Base-by-base conservation (phyloP, 2,329 filamentous ascomycete genomes). In the Sporothrix humicola region DNA sequence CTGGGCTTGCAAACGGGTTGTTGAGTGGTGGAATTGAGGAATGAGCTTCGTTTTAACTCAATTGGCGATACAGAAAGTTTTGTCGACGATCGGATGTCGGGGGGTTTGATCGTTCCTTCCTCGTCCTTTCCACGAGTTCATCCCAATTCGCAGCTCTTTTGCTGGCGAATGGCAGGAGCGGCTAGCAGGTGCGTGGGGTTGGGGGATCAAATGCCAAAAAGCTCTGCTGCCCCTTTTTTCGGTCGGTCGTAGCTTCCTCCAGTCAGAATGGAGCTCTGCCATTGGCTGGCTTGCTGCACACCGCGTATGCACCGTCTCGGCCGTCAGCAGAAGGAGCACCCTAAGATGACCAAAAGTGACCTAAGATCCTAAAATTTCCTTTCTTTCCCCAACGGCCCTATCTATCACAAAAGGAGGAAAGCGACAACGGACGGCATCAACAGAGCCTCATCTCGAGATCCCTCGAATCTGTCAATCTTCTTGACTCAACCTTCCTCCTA, bases 201-300 rank as follows among this genome's bases (percentile, higher is more conserved):
- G 31, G 31, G 31, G 31, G 31, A 37, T 37, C 31, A 37, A 37
- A 37, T 37, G 31, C 31, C 31, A 37, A 37, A 37, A 56, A 56
- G 52, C 52, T 56, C 31, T 7, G 26, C 12, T 63, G 61, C 61
- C 61, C 61, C 26, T 48, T 66, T 66, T 66, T 17, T 12, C 26
- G 42, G 6, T 42, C 26, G 44, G 42, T 46, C 61, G 61, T 20
- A 66, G 44, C 59, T 63, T 63, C 26, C 59, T 20, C 9, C 37
- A 17, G 2, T 23, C 31, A 23, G 10, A 6, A 42, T 6, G 15
- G 23, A 69, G 66, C 66, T 42, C 50, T 56, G 48, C 26, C 17
- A 69, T 69, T 69, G 66, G 66, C 50, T 50, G 17, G 50, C 5
- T 17, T 17, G 17, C 7, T 5, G 44, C 20, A 10, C 13, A 56